Evolutionary conservation across 768 basidiomycete genomes (phyloP), one percentile per base, ranked within the genome.

Genomic region (Pisolithus marmoratus): DNA sequence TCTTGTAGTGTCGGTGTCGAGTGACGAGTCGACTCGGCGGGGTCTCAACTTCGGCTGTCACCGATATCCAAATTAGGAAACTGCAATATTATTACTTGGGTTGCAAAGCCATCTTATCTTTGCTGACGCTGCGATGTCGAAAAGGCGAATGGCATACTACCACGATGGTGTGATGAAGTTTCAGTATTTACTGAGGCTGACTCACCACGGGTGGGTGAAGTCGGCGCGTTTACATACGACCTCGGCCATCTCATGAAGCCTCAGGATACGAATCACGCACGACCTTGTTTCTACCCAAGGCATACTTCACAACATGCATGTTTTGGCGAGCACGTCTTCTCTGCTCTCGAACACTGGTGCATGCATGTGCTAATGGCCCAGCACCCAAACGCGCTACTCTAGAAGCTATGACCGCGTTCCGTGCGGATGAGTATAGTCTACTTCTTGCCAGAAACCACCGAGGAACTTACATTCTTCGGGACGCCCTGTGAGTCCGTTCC

Each of bases 391-490:
- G 90, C 19, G 84, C 90, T 4, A 76, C 81, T 0, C 80, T 85
- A 14, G 78, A 84, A 60, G 77, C 81, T 23, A 88, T 99, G 88
- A 87, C 90, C n/a, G 73, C 85, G 11, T 99, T 98, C 70, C 96
- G 98, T 68, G 93, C 95, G 22, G 96, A 99, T 72, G 96, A 99
- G 77, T 99, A 96, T 70, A 80, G n/a, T 99, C 53, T 84, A 98
- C 61, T 95, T 98, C 61, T 72, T 99, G 42, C 94, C 94, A 0
- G 96, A 99, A 68, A 95, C 90, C 4, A 84, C 80, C 1, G 88
- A 90, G 59, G 85, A 90, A 50, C 69, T 96, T 62, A 93, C 90
- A 1, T 88, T 83, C 58, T 80, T 86, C 50, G 91, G 92, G 7
- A 84, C 84, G 38, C 74, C 92, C 68, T 98, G 94, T 94, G 59